Percentiles rank a stretch among this genome's conserved stretches.
Evolutionary conservation across 225 moss, liverwort and hornwort genomes (phyloP).

Genomic region (Bryoerythrophyllum caledonicum): DNA sequence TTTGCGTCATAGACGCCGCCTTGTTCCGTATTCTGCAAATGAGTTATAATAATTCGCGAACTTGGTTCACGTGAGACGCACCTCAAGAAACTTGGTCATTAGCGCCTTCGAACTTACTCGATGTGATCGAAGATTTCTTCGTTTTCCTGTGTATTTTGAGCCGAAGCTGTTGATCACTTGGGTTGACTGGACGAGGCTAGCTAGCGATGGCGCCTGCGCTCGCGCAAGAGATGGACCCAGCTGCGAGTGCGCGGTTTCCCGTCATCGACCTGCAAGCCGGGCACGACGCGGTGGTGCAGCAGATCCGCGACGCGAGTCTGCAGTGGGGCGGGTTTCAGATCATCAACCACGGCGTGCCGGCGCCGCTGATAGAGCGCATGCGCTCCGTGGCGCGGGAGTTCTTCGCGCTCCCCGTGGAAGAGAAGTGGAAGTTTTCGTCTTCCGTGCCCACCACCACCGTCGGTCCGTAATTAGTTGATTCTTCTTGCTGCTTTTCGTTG

Average conservation of each 20-base stretch:
- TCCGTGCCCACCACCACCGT: slow-evolving; percentile 9
- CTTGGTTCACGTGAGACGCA: not conserved
- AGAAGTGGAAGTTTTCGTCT: slow-evolving; percentile 36
- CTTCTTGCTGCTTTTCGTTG: no score
- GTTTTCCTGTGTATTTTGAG: not conserved
- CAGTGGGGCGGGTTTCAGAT: slow-evolving; percentile 61
- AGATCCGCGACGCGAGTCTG: slow-evolving; percentile 31
- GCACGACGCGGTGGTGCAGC: slow-evolving; percentile 27
- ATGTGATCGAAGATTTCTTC: no score
- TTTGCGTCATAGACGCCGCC: no score
- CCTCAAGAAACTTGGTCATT: not conserved
- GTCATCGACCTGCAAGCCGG: slow-evolving; percentile 43
- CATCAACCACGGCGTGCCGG: slow-evolving; percentile 49
- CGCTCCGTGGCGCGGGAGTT: slow-evolving; percentile 40
- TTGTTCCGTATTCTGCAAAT: not conserved
- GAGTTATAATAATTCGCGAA: no score
- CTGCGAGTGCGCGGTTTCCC: slow-evolving; percentile 8
- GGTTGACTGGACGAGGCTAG: not conserved
- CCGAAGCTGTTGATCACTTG: not conserved
- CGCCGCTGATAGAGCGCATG: slow-evolving; percentile 34
- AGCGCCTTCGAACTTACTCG: not conserved
- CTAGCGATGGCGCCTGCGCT: slow-evolving; percentile 25
- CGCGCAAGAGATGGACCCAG: not conserved
- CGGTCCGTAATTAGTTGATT: not conserved
- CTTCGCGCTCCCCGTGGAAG: slow-evolving; percentile 46